phyloP scores from a whole-genome alignment of 306 rosid species.

The Cicer yamashitae region DNA sequence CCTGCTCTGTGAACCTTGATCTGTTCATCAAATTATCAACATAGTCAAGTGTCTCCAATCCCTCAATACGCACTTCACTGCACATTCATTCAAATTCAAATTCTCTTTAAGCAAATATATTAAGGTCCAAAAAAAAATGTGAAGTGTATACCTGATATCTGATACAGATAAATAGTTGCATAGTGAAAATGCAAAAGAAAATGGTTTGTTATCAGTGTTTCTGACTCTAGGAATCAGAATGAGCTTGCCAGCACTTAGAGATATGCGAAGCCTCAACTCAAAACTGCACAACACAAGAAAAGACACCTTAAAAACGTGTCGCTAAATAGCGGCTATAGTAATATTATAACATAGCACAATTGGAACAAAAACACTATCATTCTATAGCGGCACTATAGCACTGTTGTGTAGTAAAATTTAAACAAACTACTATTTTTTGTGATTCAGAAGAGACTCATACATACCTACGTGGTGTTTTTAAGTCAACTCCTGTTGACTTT shows the following conservation, averaged over 20 bases:
- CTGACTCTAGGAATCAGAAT: slow-evolving; percentile 66
- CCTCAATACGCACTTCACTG: slow-evolving; percentile 88
- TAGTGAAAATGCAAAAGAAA: slow-evolving; percentile 68
- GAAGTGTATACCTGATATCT: slow-evolving; percentile 69
- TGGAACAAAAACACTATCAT: too few species aligned
- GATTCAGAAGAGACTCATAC: neutral
- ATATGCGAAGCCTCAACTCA: slow-evolving; percentile 70
- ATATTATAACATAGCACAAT: too few species aligned
- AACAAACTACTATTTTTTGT: too few species aligned
- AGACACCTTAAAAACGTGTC: neutral
- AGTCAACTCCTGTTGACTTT: slow-evolving; percentile 67
- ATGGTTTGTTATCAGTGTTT: slow-evolving; percentile 63
- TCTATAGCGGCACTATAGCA: too few species aligned
- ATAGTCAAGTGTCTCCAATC: slow-evolving; percentile 85
- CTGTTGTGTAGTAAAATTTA: too few species aligned
- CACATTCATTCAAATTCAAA: slow-evolving; percentile 45
- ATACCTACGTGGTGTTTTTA: slow-evolving; percentile 68
- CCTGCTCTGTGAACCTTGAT: slow-evolving; percentile 80
- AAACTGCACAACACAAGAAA: slow-evolving; percentile 53
- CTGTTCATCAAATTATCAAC: slow-evolving; percentile 62
- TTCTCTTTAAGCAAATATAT: slow-evolving; percentile 14
- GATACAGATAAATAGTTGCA: slow-evolving; percentile 71
- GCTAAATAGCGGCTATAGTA: too few species aligned
- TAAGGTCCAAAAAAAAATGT: neutral
- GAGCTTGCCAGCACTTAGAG: slow-evolving; percentile 70